Percentiles rank a stretch among this genome's conserved stretches.
phyloP scores from a whole-genome alignment of 805 yeast species.

The Saccharomycopsis oosterbeekiorum region DNA sequence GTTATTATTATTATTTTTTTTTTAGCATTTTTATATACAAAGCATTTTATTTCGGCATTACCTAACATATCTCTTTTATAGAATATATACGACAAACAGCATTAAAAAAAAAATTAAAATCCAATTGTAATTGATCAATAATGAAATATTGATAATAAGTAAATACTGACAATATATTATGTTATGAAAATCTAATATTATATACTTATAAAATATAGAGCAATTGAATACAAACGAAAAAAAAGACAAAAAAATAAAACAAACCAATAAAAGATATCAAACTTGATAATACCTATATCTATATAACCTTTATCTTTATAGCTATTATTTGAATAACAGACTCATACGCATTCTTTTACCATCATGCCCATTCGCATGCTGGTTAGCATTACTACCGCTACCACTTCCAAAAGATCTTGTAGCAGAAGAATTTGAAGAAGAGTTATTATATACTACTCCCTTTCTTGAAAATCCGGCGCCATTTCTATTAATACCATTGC shows the following conservation, averaged over 20 bases:
- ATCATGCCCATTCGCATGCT: not conserved
- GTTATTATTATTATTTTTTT: not conserved
- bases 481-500: not conserved
- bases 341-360: not conserved
- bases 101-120: not conserved
- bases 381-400: not conserved
- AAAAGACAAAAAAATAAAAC: not conserved
- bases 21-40: not conserved
- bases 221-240: not conserved
- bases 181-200: not conserved
- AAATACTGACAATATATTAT: not conserved
- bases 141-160: not conserved
- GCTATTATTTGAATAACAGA: not conserved
- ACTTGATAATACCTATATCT: not conserved
- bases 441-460: not conserved
- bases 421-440: not conserved
- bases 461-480: not conserved
- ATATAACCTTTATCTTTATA: not conserved
- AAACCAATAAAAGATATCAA: not conserved
- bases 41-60: not conserved
- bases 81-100: not conserved
- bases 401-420: slow-evolving; percentile 1
- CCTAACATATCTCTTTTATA: not conserved
- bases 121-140: not conserved
- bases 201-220: not conserved